Conservation (phyloP, 768 basidiomycete genomes). For the Russula foetens region DNA sequence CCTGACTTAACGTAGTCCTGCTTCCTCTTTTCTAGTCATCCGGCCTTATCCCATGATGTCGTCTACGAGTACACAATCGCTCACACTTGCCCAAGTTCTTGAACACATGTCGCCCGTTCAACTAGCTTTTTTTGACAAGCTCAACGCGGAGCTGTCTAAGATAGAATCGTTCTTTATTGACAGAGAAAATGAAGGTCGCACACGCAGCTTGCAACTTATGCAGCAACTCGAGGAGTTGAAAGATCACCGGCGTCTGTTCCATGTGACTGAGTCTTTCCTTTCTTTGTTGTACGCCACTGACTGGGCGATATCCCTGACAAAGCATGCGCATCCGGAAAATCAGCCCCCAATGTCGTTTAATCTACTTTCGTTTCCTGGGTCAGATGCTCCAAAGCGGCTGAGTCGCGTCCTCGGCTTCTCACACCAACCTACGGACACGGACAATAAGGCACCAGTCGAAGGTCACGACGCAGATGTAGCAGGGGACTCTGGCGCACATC, state of each 20-base stretch:
- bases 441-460: neutral
- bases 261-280: neutral
- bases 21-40: neutral
- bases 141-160: slow-evolving; percentile 78
- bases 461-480: neutral
- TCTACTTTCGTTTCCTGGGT: neutral
- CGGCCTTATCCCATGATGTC: neutral
- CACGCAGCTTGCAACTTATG: slow-evolving; percentile 29
- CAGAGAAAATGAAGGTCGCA: slow-evolving; percentile 55
- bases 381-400: neutral
- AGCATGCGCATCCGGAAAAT: slow-evolving; percentile 10
- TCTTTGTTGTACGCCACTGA: neutral
- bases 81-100: slow-evolving; percentile 34
- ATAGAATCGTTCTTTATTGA: slow-evolving; percentile 76
- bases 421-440: neutral
- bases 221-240: slow-evolving; percentile 15
- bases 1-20: neutral
- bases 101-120: slow-evolving; percentile 53
- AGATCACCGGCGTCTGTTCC: slow-evolving; percentile 12
- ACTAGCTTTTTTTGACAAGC: slow-evolving; percentile 60
- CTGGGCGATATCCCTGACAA: neutral
- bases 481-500: neutral
- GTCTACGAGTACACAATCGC: neutral
- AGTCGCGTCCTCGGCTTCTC: neutral
- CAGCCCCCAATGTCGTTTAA: neutral